Conservation (phyloP, 139 green algal species). For the Chlorella vulgaris region DNA sequence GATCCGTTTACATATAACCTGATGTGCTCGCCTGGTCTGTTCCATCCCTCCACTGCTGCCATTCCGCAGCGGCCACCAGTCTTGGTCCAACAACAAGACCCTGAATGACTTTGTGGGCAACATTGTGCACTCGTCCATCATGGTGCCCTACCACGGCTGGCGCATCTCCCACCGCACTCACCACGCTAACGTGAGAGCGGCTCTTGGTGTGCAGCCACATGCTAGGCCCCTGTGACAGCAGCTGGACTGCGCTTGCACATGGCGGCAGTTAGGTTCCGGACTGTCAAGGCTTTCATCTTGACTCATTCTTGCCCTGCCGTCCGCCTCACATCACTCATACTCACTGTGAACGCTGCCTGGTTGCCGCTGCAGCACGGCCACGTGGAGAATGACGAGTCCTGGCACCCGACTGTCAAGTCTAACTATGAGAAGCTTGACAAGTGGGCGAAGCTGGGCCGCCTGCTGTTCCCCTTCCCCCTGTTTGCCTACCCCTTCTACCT, state of each 20-base stretch:
- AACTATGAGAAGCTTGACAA: constrained; percentile 32
- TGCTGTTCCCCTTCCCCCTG: constrained; percentile 77
- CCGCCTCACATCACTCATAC: no score
- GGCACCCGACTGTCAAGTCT: constrained; percentile 81
- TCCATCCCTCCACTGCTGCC: not conserved
- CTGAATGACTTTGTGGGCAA: constrained; percentile 95
- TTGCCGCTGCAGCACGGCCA: constrained; percentile 62
- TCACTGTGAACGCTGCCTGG: no score
- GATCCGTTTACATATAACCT: no score
- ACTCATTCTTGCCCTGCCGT: no score
- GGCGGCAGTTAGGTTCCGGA: no score
- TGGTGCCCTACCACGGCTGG: constrained; percentile 90
- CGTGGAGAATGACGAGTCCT: constrained; percentile 97
- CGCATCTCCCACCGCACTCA: constrained; percentile 92
- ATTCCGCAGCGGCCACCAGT: constrained; percentile 85
- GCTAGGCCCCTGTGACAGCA: not conserved
- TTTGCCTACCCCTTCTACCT: constrained; percentile 95
- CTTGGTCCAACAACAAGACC: constrained; percentile 89
- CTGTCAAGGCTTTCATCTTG: no score
- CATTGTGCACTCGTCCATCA: constrained; percentile 89
- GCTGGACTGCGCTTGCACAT: not conserved
- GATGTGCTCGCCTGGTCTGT: not conserved
- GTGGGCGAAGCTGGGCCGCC: constrained; percentile 68
- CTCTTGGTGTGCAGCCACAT: not conserved
- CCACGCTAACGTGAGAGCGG: constrained; percentile 74